Evolutionary conservation across 352 stramenopile genomes (phyloP).

Genomic region (Phytophthora meadii): DNA sequence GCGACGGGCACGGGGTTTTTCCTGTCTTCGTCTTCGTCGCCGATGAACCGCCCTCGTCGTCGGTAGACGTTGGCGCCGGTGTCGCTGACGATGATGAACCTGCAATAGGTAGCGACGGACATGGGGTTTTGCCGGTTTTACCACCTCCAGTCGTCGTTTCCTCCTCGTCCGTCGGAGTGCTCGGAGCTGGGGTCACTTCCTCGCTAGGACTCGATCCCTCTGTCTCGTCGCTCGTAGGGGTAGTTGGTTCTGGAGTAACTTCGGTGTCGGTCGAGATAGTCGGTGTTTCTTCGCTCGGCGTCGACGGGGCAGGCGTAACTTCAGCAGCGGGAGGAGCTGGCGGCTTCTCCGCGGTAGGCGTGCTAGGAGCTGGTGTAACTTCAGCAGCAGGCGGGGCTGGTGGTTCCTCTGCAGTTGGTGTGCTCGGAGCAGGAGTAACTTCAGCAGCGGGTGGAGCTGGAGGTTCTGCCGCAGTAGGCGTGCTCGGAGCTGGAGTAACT

Average conservation of each 20-base stretch:
- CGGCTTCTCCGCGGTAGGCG: neutral
- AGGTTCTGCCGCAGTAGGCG: conserved; percentile 1
- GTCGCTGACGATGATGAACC: conserved; percentile 37
- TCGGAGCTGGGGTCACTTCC: conserved; percentile 27
- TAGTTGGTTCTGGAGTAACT: conserved; percentile 21
- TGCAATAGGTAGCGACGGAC: conserved; percentile 22
- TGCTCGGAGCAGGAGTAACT: conserved; percentile 1
- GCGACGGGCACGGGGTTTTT: conserved; percentile 36
- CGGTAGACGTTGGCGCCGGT: conserved; percentile 31
- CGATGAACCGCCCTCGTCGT: conserved; percentile 26
- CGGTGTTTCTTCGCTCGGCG: conserved; percentile 14
- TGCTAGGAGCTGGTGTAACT: conserved; percentile 2
- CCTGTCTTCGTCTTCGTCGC: conserved; percentile 23
- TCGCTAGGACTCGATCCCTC: conserved; percentile 15
- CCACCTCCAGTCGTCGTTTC: conserved; percentile 10
- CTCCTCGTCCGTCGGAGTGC: conserved; percentile 16
- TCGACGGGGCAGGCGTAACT: conserved; percentile 13
- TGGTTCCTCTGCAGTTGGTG: neutral
- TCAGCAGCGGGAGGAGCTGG: conserved; percentile 16
- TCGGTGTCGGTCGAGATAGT: conserved; percentile 6
- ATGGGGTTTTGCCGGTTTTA: conserved; percentile 31
- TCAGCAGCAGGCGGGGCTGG: conserved; percentile 1
- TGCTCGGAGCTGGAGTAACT: conserved; percentile 8
- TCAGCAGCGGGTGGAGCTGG: no score
- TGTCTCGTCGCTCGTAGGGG: conserved; percentile 21